Percentiles rank a stretch among this genome's conserved stretches.
Evolutionary conservation across 2,329 filamentous ascomycete genomes (phyloP).

Genomic region (Paecilomyces formosus): DNA sequence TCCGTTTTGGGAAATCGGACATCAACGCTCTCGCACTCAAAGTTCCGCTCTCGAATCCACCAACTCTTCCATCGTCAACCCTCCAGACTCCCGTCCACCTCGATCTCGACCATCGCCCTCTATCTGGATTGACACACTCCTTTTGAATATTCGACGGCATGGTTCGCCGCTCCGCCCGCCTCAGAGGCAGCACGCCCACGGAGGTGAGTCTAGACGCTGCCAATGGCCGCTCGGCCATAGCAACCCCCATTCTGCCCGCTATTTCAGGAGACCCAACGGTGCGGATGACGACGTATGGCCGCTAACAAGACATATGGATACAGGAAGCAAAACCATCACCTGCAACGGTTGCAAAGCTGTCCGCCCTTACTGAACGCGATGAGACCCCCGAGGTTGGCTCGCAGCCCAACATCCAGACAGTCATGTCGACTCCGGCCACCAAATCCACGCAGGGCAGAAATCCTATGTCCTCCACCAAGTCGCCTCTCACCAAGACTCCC

Average conservation of each 20-base stretch:
- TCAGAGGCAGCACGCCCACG: slow-evolving; percentile 23
- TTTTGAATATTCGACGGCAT: slow-evolving; percentile 17
- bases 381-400: slow-evolving; percentile 31
- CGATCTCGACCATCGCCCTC: background rate
- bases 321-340: slow-evolving; percentile 16
- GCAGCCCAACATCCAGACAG: slow-evolving; percentile 11
- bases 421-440: slow-evolving; percentile 13
- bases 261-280: background rate
- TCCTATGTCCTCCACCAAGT: slow-evolving; percentile 18
- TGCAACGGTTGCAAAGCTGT: slow-evolving; percentile 25
- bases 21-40: background rate
- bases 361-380: slow-evolving; percentile 41
- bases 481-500: slow-evolving; percentile 23
- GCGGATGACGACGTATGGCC: slow-evolving; percentile 1
- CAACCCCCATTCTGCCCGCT: background rate
- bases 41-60: background rate
- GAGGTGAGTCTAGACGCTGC: slow-evolving; percentile 21
- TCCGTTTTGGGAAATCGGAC: background rate
- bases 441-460: slow-evolving; percentile 18
- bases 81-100: background rate
- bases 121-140: background rate
- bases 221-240: slow-evolving; percentile 8
- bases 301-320: slow-evolving; percentile 6
- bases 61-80: background rate
- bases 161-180: slow-evolving; percentile 34